phyloP scores from a whole-genome alignment of 345 rosid species.

The Syzygium aromaticum region DNA sequence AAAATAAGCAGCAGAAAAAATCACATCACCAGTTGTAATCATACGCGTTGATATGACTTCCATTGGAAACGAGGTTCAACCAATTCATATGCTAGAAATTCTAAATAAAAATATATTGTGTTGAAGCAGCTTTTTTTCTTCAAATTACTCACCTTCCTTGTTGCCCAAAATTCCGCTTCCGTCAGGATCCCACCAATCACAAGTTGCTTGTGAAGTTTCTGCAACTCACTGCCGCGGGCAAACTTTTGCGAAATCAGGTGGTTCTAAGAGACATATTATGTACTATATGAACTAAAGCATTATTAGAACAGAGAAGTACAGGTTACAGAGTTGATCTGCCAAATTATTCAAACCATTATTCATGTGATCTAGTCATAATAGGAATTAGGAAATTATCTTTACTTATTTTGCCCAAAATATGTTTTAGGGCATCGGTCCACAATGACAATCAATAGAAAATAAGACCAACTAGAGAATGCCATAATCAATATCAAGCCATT shows the following conservation, averaged over 20 bases:
- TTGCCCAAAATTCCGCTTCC: slow-evolving; percentile 95
- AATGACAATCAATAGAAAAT: background rate
- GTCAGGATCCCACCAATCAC: slow-evolving; percentile 55
- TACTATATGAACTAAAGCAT: background rate
- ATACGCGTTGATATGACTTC: background rate
- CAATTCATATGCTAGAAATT: background rate
- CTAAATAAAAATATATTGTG: background rate
- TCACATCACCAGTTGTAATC: background rate
- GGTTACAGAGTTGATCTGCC: background rate
- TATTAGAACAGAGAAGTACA: background rate
- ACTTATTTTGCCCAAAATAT: background rate
- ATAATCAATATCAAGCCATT: background rate
- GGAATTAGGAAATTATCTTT: background rate
- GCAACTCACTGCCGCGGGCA: slow-evolving; percentile 52
- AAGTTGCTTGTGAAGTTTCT: slow-evolving; percentile 66
- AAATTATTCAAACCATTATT: background rate
- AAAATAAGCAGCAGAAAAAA: background rate
- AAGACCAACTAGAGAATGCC: background rate
- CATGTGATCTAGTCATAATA: background rate
- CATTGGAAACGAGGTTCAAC: background rate
- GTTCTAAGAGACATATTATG: background rate
- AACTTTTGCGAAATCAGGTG: background rate
- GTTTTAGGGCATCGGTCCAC: background rate
- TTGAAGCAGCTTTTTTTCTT: background rate
- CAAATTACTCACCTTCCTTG: slow-evolving; percentile 56